Evolutionary conservation across 805 yeast species (phyloP), one percentile per base, ranked within the genome.

Genomic region (Candida xyloterini): DNA sequence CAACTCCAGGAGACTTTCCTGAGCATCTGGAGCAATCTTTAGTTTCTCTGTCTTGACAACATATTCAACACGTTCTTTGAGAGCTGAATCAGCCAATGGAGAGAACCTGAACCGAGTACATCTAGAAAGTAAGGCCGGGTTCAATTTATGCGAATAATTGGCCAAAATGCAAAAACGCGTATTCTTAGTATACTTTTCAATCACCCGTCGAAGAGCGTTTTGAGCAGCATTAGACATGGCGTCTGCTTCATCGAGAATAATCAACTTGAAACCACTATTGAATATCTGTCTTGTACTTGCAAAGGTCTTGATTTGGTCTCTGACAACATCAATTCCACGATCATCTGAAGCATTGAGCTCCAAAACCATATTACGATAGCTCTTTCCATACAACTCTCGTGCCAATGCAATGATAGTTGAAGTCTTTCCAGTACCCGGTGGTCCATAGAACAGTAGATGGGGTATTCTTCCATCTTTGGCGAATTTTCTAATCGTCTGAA

Each of bases 321-420:
- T 76, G n/a, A 93, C 98, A 31, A 93, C 97, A 53, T 88, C 95
- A 51, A 93, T 93, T 50, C 99, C 99, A 66, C 99, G 78, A 62
- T 93, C 99, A 62, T 93, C 99, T 4, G 95, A 83, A 4, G 99
- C 99, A 64, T 93, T 93, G 61, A 93, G 72, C 59, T 93, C 99
- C 40, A 93, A 67, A 1, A 93, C 97, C 90, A 90, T 89, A 56
- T 88, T 85, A 52, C 74, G 78, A 59, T 85, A 86, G 48, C 79
- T 76, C 13, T 73, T 66, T 2, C 99, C 99, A 57, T 84, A 90
- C 7, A 90, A 76, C 55, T 89, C 96, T 42, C 78, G 71, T 1
- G 97, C 96, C 42, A 90, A 65, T 1, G 97, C 96, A 15, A 84
- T 74, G 49, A 88, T 83, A 3, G 95, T 87, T 3, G 95, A 84